Conservation (phyloP, 495 filamentous ascomycete species). For the Astrocystis sublimbata region DNA sequence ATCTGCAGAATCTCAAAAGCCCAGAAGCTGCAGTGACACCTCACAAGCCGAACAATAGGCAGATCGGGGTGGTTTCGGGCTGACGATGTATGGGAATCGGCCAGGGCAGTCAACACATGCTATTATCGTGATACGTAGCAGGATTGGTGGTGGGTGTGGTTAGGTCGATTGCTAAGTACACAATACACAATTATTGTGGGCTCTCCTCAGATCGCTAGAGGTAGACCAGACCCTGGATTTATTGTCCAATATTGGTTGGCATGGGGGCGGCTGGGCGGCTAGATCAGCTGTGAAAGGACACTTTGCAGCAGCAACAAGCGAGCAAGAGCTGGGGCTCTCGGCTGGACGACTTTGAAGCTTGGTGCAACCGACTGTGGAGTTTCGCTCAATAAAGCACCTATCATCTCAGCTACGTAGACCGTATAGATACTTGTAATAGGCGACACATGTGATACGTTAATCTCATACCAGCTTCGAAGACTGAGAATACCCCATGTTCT, state of each 20-base stretch:
- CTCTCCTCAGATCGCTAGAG: background rate
- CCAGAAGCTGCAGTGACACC: background rate
- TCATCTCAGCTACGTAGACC: too few species aligned
- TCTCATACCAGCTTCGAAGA: too few species aligned
- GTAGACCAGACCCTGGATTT: background rate
- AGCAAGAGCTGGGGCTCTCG: constrained; percentile 25
- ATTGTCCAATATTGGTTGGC: too few species aligned
- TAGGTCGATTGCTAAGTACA: too few species aligned
- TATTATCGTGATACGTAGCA: background rate
- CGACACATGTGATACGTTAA: too few species aligned
- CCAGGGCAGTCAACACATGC: background rate
- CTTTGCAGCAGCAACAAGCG: constrained; percentile 30
- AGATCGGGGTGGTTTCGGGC: background rate
- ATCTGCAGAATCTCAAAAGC: too few species aligned
- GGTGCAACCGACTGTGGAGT: background rate
- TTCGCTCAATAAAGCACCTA: constrained; percentile 11
- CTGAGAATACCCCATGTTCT: too few species aligned
- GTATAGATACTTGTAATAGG: too few species aligned
- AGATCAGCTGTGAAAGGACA: constrained; percentile 26
- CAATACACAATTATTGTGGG: background rate
- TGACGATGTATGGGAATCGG: background rate
- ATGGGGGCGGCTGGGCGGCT: background rate
- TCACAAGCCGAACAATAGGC: background rate
- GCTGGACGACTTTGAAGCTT: background rate
- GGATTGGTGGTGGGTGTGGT: background rate